Conservation (phyloP, 148 eudicot genomes). For the Amaranthus palmeri region DNA sequence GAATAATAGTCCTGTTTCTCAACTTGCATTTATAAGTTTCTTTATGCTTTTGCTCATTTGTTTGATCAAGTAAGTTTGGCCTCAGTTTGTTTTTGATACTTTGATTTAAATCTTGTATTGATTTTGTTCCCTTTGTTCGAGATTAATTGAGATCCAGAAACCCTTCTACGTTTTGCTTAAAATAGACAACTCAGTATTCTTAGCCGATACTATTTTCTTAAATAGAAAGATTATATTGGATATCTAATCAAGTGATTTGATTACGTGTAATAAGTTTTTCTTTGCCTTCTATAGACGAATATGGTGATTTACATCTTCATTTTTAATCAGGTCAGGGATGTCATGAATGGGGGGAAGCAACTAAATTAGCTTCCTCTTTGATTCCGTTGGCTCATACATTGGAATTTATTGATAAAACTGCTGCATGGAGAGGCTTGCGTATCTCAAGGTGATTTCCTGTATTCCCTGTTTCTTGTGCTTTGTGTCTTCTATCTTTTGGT, state of each 20-base stretch:
- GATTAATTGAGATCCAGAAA: no score
- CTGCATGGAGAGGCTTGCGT: constrained; percentile 16
- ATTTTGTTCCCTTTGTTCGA: no score
- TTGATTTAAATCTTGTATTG: no score
- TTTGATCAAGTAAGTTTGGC: no score
- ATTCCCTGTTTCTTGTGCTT: neutral
- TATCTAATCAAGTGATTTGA: neutral
- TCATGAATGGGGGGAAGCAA: constrained; percentile 25
- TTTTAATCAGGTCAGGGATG: constrained; percentile 27
- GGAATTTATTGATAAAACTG: constrained; percentile 18
- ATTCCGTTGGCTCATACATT: constrained; percentile 23
- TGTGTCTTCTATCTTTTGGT: neutral
- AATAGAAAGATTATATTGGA: neutral
- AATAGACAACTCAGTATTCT: no score
- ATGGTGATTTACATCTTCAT: neutral
- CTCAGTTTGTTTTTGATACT: no score
- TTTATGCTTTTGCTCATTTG: no score
- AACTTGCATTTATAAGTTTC: no score
- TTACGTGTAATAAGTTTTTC: neutral
- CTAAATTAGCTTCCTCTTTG: constrained; percentile 13
- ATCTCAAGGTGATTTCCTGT: constrained; percentile 30
- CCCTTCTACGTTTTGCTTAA: no score
- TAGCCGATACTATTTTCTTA: neutral
- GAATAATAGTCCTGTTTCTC: no score
- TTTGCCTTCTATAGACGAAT: neutral